These are phyloP conservation scores for Dactylellina parvicollis DNA, from an alignment of 2,329 filamentous ascomycete species.

Conservation along the genomic window DNA sequence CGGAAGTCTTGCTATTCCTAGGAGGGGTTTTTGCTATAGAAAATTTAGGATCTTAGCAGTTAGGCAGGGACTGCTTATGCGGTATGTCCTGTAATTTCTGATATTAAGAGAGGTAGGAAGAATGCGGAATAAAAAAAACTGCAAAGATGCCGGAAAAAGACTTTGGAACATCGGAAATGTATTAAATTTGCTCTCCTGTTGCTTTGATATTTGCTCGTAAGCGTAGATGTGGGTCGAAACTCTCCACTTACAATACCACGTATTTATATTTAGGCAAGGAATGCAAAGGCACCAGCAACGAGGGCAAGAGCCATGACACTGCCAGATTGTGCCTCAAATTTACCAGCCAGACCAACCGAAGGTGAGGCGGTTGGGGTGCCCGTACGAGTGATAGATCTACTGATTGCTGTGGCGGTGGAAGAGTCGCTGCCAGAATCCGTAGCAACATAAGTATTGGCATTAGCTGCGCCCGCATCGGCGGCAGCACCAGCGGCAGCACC, in stretches of 20 bases:
- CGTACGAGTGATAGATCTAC: constrained; percentile 14
- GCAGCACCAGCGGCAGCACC: background rate
- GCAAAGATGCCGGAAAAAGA: too few relatives aligned
- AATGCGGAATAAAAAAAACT: too few relatives aligned
- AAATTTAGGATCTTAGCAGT: too few relatives aligned
- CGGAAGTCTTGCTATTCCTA: too few relatives aligned
- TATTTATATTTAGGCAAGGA: constrained; percentile 35
- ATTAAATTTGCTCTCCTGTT: background rate
- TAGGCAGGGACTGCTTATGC: background rate
- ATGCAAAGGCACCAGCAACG: constrained; percentile 18
- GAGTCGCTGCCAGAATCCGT: background rate
- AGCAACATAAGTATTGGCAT: constrained; percentile 2
- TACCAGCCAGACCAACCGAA: constrained; percentile 32
- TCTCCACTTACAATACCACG: background rate
- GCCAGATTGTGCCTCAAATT: constrained; percentile 5
- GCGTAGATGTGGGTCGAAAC: background rate
- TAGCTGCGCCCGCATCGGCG: background rate
- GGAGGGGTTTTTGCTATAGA: too few relatives aligned
- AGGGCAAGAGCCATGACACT: constrained; percentile 29
- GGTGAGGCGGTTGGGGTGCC: constrained; percentile 41
- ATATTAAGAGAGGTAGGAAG: too few relatives aligned
- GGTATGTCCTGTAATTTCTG: background rate
- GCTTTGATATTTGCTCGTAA: background rate
- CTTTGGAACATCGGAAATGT: too few relatives aligned
- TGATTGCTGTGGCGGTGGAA: constrained; percentile 3